Evolutionary conservation across 1,284 basidiomycete species (phyloP), one percentile per base, ranked within the genome.

Genomic region (Taiwanofungus camphoratus): DNA sequence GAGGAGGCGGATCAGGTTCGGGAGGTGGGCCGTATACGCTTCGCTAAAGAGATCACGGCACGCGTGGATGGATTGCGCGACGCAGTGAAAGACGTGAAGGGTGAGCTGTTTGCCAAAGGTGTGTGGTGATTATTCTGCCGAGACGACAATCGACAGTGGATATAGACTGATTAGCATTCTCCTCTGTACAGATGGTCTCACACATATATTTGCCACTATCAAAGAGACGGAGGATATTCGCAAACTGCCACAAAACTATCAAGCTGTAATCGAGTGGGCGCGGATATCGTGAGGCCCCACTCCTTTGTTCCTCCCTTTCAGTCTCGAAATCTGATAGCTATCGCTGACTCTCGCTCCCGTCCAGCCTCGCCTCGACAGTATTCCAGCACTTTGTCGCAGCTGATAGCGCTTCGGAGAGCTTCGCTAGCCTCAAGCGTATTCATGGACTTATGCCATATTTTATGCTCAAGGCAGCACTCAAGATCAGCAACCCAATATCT

Each of bases 381-480:
- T 99, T 98, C 63, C 92, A 95, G 54, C 82, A 91, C 36, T 95
- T 94, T 55, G 81, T 97, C 26, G 95, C 95, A 1, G 81, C 91
- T 12, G 95, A 99, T 64, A 87, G 84, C 45, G 88, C 93, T 8
- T 95, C 93, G 3, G 89, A 96, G 54, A 87, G 82, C 9, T 87
- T 98, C 52, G 76, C 88, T 1, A 77, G 82, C 49, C 68, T 99
- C 50, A 99, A 98, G 68, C 79, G 94, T 32, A 79, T 97, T 42
- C 96, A 99, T 60, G 91, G 91, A 1, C 70, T 97, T 46, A 97
- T 99, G 92, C 95, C 95, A 3, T 99, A 99, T 66, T 92, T 98
- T 59, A 82, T 98, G 70, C 78, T 99, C 48, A 95, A 93, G 62
- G 78, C 90, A 5, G 87, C 93, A 15, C 69, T 99, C 49, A 87